Evolutionary conservation across 176 grass and related monocot genomes (phyloP).

Genomic region (Saccharum spontaneum): DNA sequence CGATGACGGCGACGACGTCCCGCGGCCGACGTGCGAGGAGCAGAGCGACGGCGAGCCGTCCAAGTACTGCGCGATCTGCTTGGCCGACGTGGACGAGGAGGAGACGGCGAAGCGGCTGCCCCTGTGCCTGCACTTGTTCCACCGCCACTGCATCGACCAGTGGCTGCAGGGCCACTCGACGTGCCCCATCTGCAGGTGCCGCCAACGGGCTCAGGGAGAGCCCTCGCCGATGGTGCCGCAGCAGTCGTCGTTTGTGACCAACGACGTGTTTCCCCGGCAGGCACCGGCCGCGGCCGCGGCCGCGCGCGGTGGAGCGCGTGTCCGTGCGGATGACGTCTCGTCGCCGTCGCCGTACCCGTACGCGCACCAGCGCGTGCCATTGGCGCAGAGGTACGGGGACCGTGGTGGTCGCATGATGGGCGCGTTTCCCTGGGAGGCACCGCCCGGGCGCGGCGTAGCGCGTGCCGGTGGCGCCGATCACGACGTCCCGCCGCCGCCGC

Average conservation of each 20-base stretch:
- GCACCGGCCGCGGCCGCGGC: too few relatives aligned
- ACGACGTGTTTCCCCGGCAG: too few relatives aligned
- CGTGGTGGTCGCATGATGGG: too few relatives aligned
- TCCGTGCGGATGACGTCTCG: too few relatives aligned
- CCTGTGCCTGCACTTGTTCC: neutral
- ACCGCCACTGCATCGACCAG: neutral
- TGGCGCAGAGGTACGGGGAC: too few relatives aligned
- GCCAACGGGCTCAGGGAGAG: too few relatives aligned
- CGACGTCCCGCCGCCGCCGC: neutral
- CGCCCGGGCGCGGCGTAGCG: neutral
- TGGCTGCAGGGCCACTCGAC: neutral
- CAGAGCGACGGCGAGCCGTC: neutral
- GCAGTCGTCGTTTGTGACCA: too few relatives aligned
- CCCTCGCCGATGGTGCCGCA: too few relatives aligned
- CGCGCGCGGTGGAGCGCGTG: too few relatives aligned
- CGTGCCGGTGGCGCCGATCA: neutral
- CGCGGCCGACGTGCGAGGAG: neutral
- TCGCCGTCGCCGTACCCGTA: too few relatives aligned
- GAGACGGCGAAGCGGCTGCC: neutral
- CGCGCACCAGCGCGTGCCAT: too few relatives aligned
- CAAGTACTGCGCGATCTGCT: neutral
- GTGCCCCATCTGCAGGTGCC: neutral
- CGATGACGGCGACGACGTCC: neutral
- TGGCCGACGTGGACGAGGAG: neutral
- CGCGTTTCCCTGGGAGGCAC: neutral